These are phyloP conservation scores for Mucor sp. DNA, from an alignment of 371 early-diverging fungal species.

Conservation along the genomic window DNA sequence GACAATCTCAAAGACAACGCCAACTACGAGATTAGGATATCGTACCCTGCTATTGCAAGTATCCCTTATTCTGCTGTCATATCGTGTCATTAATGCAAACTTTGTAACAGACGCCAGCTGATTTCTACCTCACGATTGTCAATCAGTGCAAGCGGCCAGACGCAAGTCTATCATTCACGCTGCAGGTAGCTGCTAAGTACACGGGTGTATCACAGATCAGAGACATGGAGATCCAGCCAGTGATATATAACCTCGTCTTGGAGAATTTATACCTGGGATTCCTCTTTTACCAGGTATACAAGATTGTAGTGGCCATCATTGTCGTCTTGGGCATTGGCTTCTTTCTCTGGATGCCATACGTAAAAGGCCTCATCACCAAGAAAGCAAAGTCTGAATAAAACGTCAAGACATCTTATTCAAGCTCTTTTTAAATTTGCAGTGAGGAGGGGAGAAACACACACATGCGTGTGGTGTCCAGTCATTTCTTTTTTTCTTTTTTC, in stretches of 20 bases:
- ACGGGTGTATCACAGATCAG: slow-evolving; percentile 37
- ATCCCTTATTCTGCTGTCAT: background rate
- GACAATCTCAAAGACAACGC: slow-evolving; percentile 12
- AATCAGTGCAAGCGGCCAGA: slow-evolving; percentile 8
- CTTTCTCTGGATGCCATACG: slow-evolving; percentile 21
- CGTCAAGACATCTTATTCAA: background rate
- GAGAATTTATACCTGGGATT: slow-evolving; percentile 34
- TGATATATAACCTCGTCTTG: slow-evolving; percentile 33
- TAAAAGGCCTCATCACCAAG: background rate
- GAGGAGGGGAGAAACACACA: background rate
- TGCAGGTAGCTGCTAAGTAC: slow-evolving; percentile 27
- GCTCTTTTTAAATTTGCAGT: background rate
- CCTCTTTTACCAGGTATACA: slow-evolving; percentile 38
- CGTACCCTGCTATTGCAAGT: slow-evolving; percentile 49
- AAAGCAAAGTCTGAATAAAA: slow-evolving; percentile 31
- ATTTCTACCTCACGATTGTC: slow-evolving; percentile 28
- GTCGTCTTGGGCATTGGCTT: slow-evolving; percentile 12
- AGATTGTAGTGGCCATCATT: slow-evolving; percentile 25
- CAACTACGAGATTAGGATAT: slow-evolving; percentile 41
- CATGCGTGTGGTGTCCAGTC: background rate
- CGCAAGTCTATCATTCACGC: background rate
- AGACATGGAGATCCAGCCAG: slow-evolving; percentile 21
- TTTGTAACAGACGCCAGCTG: slow-evolving; percentile 36
- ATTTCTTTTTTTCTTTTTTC: background rate
- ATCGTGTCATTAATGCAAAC: background rate